phyloP scores from a whole-genome alignment of 192 early-diverging fungal species.

The Podila horticola region DNA sequence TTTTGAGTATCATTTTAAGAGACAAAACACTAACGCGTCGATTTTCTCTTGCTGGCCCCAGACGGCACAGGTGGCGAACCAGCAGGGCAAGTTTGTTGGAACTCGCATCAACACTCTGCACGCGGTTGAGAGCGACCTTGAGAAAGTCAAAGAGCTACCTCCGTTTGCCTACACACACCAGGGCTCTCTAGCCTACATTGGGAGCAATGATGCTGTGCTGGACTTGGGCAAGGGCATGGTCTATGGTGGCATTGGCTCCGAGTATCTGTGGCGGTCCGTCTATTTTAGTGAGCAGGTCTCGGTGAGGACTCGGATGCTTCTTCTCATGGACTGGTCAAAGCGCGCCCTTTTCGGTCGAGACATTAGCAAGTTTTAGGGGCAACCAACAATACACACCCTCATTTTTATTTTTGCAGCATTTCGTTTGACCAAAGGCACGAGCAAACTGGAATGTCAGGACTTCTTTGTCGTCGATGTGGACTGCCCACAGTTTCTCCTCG shows the following conservation, averaged over 20 bases:
- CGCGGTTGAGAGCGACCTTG: slow-evolving; percentile 16
- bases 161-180: slow-evolving; percentile 74
- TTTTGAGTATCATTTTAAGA: not conserved
- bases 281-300: slow-evolving; percentile 68
- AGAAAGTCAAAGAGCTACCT: slow-evolving; percentile 40
- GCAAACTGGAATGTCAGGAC: not conserved
- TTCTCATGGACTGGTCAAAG: slow-evolving; percentile 58
- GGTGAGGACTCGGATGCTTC: slow-evolving; percentile 44
- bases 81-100: slow-evolving; percentile 64
- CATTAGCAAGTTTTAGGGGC: slow-evolving; percentile 54
- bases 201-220: slow-evolving; percentile 65
- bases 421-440: not conserved
- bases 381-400: not conserved
- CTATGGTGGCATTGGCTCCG: slow-evolving; percentile 61
- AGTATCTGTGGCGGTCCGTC: slow-evolving; percentile 67
- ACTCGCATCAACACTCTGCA: slow-evolving; percentile 53
- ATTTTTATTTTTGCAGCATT: not conserved
- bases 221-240: slow-evolving; percentile 60
- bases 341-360: slow-evolving; percentile 58
- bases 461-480: too few relatives aligned
- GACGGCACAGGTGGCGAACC: slow-evolving; percentile 69
- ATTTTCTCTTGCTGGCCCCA: slow-evolving; percentile 10
- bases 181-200: slow-evolving; percentile 77
- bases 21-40: too few relatives aligned
- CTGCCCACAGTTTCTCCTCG: not conserved